A percentile compares a stretch with the other conserved stretches of the same genome.
Evolutionary conservation across 768 basidiomycete genomes (phyloP).

Genomic region (Boletus vinaceobasis): DNA sequence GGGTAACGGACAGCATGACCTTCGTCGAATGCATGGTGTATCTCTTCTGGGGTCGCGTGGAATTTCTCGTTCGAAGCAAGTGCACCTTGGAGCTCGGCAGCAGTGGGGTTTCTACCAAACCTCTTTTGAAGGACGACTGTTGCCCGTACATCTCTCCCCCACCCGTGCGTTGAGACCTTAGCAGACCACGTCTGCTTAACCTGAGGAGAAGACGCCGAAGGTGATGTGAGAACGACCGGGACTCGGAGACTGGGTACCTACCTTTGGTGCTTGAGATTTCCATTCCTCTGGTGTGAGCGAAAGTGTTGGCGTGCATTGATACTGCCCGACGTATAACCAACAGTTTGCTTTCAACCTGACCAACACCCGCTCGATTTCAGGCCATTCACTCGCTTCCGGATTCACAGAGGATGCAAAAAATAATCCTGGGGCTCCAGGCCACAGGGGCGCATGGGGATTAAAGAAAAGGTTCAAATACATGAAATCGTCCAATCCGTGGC

Average conservation of each 20-base stretch:
- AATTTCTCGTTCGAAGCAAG: constrained; percentile 8
- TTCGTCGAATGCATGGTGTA: constrained; percentile 15
- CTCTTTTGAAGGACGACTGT: constrained; percentile 17
- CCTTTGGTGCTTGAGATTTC: constrained; percentile 16
- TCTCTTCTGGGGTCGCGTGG: constrained; percentile 6
- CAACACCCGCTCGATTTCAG: neutral
- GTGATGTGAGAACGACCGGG: no score
- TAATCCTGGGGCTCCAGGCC: constrained; percentile 15
- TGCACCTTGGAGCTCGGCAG: constrained; percentile 1
- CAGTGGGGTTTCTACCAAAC: constrained; percentile 13
- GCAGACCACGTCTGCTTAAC: constrained; percentile 19
- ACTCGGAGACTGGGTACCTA: neutral
- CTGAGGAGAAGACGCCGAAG: neutral
- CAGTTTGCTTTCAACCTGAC: constrained; percentile 9
- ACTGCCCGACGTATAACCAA: constrained; percentile 22
- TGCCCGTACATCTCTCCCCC: constrained; percentile 11
- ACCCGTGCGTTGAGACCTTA: constrained; percentile 12
- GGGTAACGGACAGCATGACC: constrained; percentile 9
- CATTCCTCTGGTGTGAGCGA: constrained; percentile 15
- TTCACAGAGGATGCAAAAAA: constrained; percentile 10
- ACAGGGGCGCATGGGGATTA: constrained; percentile 18
- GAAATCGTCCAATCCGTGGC: constrained; percentile 17
- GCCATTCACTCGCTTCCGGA: neutral
- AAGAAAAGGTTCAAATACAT: constrained; percentile 17
- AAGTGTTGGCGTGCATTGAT: constrained; percentile 6